Base-by-base conservation (phyloP, 73 alveolate genomes). In the Uronychia binucleata region DNA sequence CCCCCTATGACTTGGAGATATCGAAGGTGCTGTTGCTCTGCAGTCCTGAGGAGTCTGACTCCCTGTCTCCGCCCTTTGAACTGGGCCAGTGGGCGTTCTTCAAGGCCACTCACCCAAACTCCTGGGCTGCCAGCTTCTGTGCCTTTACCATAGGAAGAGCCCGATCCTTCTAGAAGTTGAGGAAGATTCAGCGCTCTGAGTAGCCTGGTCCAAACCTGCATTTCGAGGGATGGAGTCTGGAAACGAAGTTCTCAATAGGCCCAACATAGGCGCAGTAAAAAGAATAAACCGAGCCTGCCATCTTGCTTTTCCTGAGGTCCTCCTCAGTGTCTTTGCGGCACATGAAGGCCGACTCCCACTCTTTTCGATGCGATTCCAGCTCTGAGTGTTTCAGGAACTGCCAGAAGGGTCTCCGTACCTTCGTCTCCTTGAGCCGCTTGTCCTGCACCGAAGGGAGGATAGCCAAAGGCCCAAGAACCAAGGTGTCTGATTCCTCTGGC, bases 251-350 rank as follows among this genome's bases (percentile, higher is more conserved):
- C 67, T 46, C 67, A 46, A 46, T 46, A 19, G 67, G 67, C n/a
- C 67, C 67, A 46, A 46, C 67, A 46, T 46, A 46, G 67, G 67
- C 67, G 67, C 67, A 46, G 67, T 46, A 46, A 46, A 46, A 46
- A 11, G 67, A 46, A 46, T 46, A 46, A 46, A 46, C 5, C 5
- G 67, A 11, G 5, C 67, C 67, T 19, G 67, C 5, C 19, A 11
- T 5, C 19, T 46, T 46, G 19, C 67, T 46, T 46, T 46, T 46
- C 67, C 19, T 46, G n/a, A 46, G 67, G 5, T 46, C 67, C 5
- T 46, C 67, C 19, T 46, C 67, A 46, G 19, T 46, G 5, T 46
- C 67, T 19, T 46, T 46, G 67, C 19, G 19, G 5, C n/a, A 19
- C n/a, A 46, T 5, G 19, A 19, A 5, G 67, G 5, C 5, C 67